Evolutionary conservation across 352 stramenopile genomes (phyloP).

Genomic region (Globisporangium barbulae): DNA sequence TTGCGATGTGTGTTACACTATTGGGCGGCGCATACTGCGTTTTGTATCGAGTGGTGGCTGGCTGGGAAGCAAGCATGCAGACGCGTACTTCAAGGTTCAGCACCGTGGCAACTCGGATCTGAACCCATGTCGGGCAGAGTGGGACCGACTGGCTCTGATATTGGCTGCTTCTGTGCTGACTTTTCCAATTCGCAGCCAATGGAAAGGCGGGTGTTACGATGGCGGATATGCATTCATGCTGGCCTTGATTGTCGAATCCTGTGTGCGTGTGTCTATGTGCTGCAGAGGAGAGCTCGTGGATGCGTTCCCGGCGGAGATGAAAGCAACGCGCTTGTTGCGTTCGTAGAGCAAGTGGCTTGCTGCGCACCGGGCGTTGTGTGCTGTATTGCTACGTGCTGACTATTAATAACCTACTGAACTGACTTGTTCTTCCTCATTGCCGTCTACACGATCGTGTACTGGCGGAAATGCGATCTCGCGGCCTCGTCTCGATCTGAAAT

Average conservation of each 20-base stretch:
- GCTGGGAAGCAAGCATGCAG: background rate
- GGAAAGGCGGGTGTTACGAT: background rate
- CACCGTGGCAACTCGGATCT: background rate
- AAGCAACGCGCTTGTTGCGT: background rate
- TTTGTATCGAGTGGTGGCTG: background rate
- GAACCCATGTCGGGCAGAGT: constrained; percentile 5
- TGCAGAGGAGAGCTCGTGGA: too few relatives aligned
- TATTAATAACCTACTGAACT: background rate
- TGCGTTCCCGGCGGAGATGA: too few relatives aligned
- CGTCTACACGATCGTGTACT: constrained; percentile 13
- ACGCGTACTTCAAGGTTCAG: constrained; percentile 4
- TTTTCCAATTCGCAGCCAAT: background rate
- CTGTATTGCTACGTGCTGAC: background rate
- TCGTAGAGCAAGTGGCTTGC: background rate
- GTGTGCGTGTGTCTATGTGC: too few relatives aligned
- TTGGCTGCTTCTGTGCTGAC: background rate
- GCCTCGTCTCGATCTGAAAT: background rate
- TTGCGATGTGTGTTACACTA: background rate
- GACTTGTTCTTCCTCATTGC: background rate
- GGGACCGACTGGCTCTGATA: constrained; percentile 4
- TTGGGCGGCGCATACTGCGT: background rate
- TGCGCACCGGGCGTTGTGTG: too few relatives aligned
- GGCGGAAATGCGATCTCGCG: background rate
- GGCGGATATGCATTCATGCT: background rate
- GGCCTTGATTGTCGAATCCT: too few relatives aligned